Evolutionary conservation across 2,329 filamentous ascomycete genomes (phyloP).

Genomic region (Clarireedia hainanense): DNA sequence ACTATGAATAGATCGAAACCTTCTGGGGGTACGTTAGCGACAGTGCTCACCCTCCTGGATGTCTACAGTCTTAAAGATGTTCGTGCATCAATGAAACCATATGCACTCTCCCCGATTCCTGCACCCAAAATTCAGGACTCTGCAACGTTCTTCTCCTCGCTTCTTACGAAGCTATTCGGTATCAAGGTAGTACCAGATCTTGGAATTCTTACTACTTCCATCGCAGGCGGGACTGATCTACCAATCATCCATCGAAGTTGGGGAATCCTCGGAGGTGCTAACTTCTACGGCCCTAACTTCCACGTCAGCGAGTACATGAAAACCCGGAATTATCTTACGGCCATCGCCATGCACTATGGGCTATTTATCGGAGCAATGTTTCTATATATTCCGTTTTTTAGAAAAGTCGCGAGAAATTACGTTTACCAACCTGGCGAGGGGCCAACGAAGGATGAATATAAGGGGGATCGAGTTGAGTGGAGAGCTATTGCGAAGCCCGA

Average conservation of each 20-base stretch:
- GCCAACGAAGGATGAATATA: conserved; percentile 42
- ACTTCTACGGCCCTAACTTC: conserved; percentile 56
- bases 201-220: conserved; percentile 47
- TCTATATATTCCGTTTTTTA: conserved; percentile 28
- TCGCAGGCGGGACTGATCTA: conserved; percentile 42
- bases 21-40: conserved; percentile 62
- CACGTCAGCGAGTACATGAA: conserved; percentile 47
- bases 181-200: conserved; percentile 41
- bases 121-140: conserved; percentile 18
- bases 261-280: conserved; percentile 43
- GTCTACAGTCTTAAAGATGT: conserved; percentile 43
- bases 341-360: conserved; percentile 42
- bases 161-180: conserved; percentile 43
- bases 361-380: conserved; percentile 38
- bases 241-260: conserved; percentile 53
- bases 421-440: conserved; percentile 50
- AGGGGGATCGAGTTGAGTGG: conserved; percentile 54
- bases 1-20: conserved; percentile 36
- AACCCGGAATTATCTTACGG: conserved; percentile 41
- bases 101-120: conserved; percentile 48
- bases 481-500: conserved; percentile 58
- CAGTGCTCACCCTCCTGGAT: conserved; percentile 53
- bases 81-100: conserved; percentile 39
- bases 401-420: conserved; percentile 36
- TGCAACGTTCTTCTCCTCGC: conserved; percentile 23